Base-by-base conservation (phyloP, 768 basidiomycete species). In the Tricholoma hemisulphureum region DNA sequence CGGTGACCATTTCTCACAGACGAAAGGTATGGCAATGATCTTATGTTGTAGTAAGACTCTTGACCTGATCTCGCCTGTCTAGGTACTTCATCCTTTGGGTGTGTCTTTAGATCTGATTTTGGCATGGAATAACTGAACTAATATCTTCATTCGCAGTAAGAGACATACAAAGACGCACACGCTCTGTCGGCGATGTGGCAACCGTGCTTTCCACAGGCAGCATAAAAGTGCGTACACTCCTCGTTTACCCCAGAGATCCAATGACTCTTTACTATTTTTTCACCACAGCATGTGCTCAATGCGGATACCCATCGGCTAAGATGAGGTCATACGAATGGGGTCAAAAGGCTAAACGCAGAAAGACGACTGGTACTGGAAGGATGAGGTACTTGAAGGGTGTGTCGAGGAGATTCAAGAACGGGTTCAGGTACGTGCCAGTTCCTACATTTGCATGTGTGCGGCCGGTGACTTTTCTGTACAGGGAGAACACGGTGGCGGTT, bases 11-110 rank as follows among this genome's bases (percentile, higher is more conserved):
- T 50, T 28, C 69, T 65, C 57, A 60, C 77, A 91, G 91, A 92
- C 90, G 76, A 93, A 93, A 91, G 91, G 91, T 93, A 77, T 49
- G 26, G 18, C 29, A 10, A 14, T 29, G 26, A n/a, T 18, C n/a
- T 3, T 28, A 48, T 28, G 8, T 13, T 28, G 46, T 48, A 28
- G 46, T 7, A 29, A 48, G 8, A 29, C 10, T 10, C 16, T 46
- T 63, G 43, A 65, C 46, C 55, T 56, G 49, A 24, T 57, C 24
- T 23, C 50, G 39, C 18, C 1, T n/a, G n/a, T 8, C 24, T 73
- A 92, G 93, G 94, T 87, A 95, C 94, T 72, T 94, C 94, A 75
- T 95, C 94, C 73, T 95, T 95, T 74, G 91, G 90, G 91, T 93
- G 71, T 73, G 91, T 88, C 48, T 13, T 28, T 23, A 16, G 29